Evolutionary conservation across 371 early-diverging fungal genomes (phyloP), one percentile per base, ranked within the genome.

Genomic region (Syncephalis fuscata): DNA sequence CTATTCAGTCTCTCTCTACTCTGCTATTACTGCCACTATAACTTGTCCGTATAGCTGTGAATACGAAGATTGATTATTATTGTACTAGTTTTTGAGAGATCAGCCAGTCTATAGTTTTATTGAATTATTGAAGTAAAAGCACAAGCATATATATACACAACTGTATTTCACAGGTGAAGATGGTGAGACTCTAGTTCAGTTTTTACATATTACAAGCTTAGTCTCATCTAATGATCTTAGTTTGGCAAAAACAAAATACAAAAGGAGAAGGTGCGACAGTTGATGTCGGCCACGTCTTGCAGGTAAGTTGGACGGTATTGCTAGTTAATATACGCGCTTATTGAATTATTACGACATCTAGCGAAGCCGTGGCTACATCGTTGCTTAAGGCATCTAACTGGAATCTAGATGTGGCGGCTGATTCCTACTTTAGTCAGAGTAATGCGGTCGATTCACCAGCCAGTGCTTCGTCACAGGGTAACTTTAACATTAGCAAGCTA

Each of bases 321-420:
- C 11, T 50, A 15, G 15, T 14, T 19, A 23, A 19, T n/a, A 36
- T 23, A 20, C 45, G 23, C 39, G 22, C 25, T 46, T 40, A 23
- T 15, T 38, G 20, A 21, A 41, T 25, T 39, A 32, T 49, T 21
- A 16, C 14, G 10, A 26, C 26, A 39, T 32, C 24, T 52, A 82
- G 80, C 48, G 76, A 82, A 39, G 48, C 58, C 25, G 62, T 65
- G 1, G 80, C 85, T 10, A 56, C 56, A 3, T 52, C 57, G 32
- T 48, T 64, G 36, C 69, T 87, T 40, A 67, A 57, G 46, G 63
- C 65, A 14, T 42, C 56, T 51, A 67, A 70, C 43, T 82, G 83
- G 82, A 73, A 82, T 50, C 48, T 83, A 8, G 71, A 77, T 39
- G 57, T 55, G 5, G 84, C 88, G 2, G 61, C 76, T n/a, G 72